Evolutionary conservation across 2,329 filamentous ascomycete genomes (phyloP).

Genomic region (Monascus ruber): DNA sequence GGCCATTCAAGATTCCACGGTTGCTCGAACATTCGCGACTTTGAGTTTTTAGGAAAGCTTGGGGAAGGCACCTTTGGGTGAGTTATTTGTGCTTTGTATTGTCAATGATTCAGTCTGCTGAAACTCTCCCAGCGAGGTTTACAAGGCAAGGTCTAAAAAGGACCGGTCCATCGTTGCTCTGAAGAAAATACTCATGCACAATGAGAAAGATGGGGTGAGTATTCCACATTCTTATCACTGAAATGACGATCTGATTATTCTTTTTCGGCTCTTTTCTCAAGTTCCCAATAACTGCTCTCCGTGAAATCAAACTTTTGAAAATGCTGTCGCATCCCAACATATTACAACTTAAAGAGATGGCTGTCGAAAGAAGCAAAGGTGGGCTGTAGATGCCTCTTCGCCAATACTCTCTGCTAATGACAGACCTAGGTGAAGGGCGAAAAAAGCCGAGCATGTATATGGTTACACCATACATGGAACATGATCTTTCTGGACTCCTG

Average conservation of each 20-base stretch:
- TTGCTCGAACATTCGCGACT: constrained; percentile 51
- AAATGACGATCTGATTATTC: background rate
- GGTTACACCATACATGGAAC: constrained; percentile 98
- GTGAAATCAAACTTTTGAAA: constrained; percentile 96
- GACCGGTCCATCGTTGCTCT: constrained; percentile 69
- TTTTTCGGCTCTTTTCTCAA: constrained; percentile 19
- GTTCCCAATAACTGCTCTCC: constrained; percentile 95
- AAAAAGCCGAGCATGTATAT: constrained; percentile 85
- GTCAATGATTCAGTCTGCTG: constrained; percentile 5
- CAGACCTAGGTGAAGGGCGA: constrained; percentile 54
- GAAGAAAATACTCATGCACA: constrained; percentile 99
- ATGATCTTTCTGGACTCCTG: constrained; percentile 91
- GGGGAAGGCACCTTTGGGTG: constrained; percentile 93
- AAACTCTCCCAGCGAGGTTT: constrained; percentile 57
- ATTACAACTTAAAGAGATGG: constrained; percentile 85
- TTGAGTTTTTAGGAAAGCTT: constrained; percentile 43
- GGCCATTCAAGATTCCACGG: constrained; percentile 58
- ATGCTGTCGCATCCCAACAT: constrained; percentile 86
- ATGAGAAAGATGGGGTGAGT: constrained; percentile 86
- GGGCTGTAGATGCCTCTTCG: constrained; percentile 13
- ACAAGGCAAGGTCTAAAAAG: constrained; percentile 70
- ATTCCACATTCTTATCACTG: background rate
- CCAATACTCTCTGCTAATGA: constrained; percentile 8
- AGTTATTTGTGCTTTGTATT: constrained; percentile 15
- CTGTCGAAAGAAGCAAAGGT: constrained; percentile 65